Evolutionary conservation across 176 grass and related monocot species (phyloP), one percentile per base, ranked within the genome.

Genomic region (Bonia amplexicaulis): DNA sequence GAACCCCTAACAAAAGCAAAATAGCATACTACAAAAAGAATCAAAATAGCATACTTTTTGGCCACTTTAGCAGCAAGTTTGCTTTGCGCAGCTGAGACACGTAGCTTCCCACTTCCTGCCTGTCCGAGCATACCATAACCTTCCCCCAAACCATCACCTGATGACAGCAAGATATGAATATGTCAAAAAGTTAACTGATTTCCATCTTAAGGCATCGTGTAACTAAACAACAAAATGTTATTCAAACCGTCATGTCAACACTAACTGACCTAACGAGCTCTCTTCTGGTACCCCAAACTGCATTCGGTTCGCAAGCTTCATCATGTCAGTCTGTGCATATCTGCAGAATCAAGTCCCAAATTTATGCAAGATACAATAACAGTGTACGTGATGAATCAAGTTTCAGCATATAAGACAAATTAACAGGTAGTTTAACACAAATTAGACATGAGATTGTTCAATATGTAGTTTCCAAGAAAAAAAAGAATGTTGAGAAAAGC

Each of bases 301-400:
- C n/a, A n/a, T n/a, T n/a, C 95, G 83, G 95, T 95, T 98, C 15
- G 89, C 91, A 83, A 91, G 91, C 89, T 98, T 98, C 95, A 90
- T 94, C 89, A 95, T 89, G 79, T 95, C 93, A 16, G 93, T 93
- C 23, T 90, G 80, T 0, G 96, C 93, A 92, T 98, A 98, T 82
- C 96, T 98, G 87, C 80, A 81, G 33, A 85, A 68, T 51, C 29
- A 71, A 69, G 35, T 73, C 1, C 66, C 10, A 71, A 29, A 71
- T 52, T 17, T 52, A 52, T 52, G 15, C 49, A 52, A 52, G 17
- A 52, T 52, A 52, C 17, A 6, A 52, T n/a, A n/a, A n/a, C n/a
- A n/a, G n/a, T n/a, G n/a, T n/a, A n/a, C n/a, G n/a, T n/a, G n/a
- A n/a, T n/a, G n/a, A n/a, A n/a, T n/a, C n/a, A n/a, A n/a, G n/a